phyloP scores from a whole-genome alignment of 495 filamentous ascomycete species.

The Choiromyces venosus region DNA sequence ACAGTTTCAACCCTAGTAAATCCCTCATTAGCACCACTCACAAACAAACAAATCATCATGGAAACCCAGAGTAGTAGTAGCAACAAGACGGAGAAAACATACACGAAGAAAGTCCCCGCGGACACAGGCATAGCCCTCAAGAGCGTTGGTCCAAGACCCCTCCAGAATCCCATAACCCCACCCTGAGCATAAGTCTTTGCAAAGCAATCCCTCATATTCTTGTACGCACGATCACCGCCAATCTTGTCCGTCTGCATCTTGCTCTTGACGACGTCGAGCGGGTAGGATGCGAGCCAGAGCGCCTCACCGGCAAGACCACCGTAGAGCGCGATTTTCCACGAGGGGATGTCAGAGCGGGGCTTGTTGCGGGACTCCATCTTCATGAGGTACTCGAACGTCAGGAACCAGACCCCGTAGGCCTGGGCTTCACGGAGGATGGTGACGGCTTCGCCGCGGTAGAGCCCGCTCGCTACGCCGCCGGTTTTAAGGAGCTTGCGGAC shows the following conservation, averaged over 20 bases:
- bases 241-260: constrained; percentile 99
- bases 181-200: constrained; percentile 70
- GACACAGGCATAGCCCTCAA: constrained; percentile 96
- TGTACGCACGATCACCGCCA: constrained; percentile 58
- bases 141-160: constrained; percentile 87
- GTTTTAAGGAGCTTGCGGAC: constrained; percentile 68
- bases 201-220: constrained; percentile 85
- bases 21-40: constrained; percentile 11
- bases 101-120: constrained; percentile 88
- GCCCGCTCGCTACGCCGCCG: constrained; percentile 59
- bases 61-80: not conserved
- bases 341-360: constrained; percentile 67
- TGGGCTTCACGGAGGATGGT: constrained; percentile 84
- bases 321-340: constrained; percentile 81
- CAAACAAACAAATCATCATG: not conserved
- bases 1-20: constrained; percentile 36
- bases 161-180: constrained; percentile 86
- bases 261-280: constrained; percentile 95
- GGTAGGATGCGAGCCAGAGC: constrained; percentile 87
- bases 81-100: constrained; percentile 15
- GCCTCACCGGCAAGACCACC: constrained; percentile 91
- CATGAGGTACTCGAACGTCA: constrained; percentile 94
- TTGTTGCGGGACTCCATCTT: constrained; percentile 74
- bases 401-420: constrained; percentile 93
- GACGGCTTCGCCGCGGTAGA: constrained; percentile 82